These are phyloP conservation scores for Leishmania arabica DNA, from an alignment of 208 protist species.

Conservation along the genomic window DNA sequence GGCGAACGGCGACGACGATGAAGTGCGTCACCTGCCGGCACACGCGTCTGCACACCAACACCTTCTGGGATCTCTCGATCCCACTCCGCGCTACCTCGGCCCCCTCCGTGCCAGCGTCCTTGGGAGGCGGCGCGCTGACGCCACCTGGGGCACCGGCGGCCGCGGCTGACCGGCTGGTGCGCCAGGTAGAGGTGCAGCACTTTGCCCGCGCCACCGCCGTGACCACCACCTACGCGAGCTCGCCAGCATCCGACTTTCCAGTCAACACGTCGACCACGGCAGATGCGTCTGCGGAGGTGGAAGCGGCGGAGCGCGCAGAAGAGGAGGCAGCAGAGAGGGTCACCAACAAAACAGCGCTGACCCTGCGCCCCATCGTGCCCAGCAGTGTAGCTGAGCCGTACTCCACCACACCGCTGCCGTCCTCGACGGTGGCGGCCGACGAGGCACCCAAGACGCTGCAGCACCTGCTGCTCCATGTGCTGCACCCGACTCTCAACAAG, in stretches of 20 bases:
- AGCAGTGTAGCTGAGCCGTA: background rate
- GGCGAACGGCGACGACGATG: conserved; percentile 41
- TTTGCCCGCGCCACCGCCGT: conserved; percentile 25
- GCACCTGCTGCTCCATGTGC: conserved; percentile 42
- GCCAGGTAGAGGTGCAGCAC: conserved; percentile 17
- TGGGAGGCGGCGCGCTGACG: background rate
- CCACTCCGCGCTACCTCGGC: conserved; percentile 6
- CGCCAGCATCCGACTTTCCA: background rate
- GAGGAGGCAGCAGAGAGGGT: background rate
- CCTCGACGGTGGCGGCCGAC: background rate
- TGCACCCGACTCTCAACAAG: conserved; percentile 36
- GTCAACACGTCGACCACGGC: background rate
- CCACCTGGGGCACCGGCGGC: background rate
- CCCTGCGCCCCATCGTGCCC: background rate
- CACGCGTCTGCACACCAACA: conserved; percentile 31
- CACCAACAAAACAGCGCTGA: background rate
- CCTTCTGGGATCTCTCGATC: conserved; percentile 55
- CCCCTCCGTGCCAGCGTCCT: background rate
- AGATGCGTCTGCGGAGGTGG: background rate
- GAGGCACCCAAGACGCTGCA: conserved; percentile 36
- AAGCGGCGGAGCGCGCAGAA: background rate
- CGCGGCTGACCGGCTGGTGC: background rate
- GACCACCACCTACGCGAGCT: conserved; percentile 16
- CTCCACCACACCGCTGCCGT: background rate
- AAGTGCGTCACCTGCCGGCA: conserved; percentile 41